phyloP scores from a whole-genome alignment of 345 rosid genomes.

The Limnanthes douglasii region DNA sequence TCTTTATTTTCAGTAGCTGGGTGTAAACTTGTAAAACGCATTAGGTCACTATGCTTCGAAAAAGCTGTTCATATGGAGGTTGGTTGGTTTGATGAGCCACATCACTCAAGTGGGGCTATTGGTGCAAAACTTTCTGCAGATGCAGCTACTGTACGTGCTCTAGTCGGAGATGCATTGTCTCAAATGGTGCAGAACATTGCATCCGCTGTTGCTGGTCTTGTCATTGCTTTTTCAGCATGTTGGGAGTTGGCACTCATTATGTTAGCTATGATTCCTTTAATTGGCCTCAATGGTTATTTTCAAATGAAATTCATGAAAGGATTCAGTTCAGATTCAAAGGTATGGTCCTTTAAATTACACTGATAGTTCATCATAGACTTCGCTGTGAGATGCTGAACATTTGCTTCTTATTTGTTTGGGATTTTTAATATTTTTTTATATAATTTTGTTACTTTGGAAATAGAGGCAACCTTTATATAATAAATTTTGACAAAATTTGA shows the following conservation, averaged over 20 bases:
- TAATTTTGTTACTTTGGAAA: too few relatives aligned
- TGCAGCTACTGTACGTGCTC: conserved; percentile 51
- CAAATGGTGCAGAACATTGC: conserved; percentile 44
- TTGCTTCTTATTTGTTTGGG: neutral
- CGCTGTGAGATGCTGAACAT: too few relatives aligned
- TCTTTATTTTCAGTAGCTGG: conserved; percentile 69
- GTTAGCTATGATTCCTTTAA: conserved; percentile 47
- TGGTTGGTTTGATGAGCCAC: conserved; percentile 68
- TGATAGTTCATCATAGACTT: neutral
- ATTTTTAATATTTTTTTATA: too few relatives aligned
- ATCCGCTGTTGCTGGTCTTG: conserved; percentile 41
- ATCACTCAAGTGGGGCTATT: conserved; percentile 68
- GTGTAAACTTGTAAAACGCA: conserved; percentile 39
- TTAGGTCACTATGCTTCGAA: conserved; percentile 65
- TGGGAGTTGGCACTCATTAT: conserved; percentile 58
- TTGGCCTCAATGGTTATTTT: conserved; percentile 38
- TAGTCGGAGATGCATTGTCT: conserved; percentile 70
- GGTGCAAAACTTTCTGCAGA: conserved; percentile 88
- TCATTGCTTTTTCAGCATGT: conserved; percentile 56
- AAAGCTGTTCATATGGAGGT: conserved; percentile 79
- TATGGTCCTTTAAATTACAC: conserved; percentile 32
- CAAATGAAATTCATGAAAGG: conserved; percentile 66
- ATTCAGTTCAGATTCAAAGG: conserved; percentile 77
- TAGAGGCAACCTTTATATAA: too few relatives aligned
- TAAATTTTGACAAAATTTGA: too few relatives aligned